These are phyloP conservation scores for Boletus sp. DNA, from an alignment of 768 basidiomycete genomes.

Conservation along the genomic window DNA sequence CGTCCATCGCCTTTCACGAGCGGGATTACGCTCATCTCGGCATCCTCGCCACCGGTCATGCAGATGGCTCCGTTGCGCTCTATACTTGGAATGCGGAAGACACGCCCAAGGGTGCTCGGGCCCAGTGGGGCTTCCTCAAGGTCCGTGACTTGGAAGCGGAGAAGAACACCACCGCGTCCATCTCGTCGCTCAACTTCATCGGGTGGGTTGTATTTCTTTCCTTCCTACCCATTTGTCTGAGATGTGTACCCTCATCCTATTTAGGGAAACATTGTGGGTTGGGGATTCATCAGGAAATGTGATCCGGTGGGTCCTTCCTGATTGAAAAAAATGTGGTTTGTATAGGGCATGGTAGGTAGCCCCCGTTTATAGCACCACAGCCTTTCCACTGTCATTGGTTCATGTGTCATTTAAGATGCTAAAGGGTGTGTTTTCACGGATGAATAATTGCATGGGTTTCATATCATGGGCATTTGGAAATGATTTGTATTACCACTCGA, in stretches of 20 bases:
- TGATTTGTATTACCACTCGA: not conserved
- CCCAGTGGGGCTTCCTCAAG: constrained; percentile 73
- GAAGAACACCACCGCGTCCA: constrained; percentile 37
- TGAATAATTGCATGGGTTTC: not conserved
- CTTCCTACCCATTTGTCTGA: not conserved
- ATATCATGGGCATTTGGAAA: not conserved
- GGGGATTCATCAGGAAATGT: constrained; percentile 26
- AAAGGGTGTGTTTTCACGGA: not conserved
- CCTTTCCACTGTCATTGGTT: not conserved
- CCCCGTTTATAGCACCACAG: not conserved
- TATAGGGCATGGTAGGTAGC: no score
- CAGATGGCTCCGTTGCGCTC: constrained; percentile 73
- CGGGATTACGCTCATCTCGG: constrained; percentile 80
- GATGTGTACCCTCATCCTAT: no score
- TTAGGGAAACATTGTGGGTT: constrained; percentile 27
- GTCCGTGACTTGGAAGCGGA: constrained; percentile 66
- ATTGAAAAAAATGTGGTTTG: constrained; percentile 8
- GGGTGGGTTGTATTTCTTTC: constrained; percentile 48
- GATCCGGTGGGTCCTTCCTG: constrained; percentile 23
- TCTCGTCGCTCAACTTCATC: constrained; percentile 80
- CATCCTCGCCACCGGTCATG: constrained; percentile 73
- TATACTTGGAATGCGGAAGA: constrained; percentile 82
- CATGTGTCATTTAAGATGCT: no score
- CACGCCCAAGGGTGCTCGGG: constrained; percentile 62
- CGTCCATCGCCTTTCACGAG: constrained; percentile 79